Evolutionary conservation across 2,329 filamentous ascomycete species (phyloP), one percentile per base, ranked within the genome.

Genomic region (Colletotrichum spinosum): DNA sequence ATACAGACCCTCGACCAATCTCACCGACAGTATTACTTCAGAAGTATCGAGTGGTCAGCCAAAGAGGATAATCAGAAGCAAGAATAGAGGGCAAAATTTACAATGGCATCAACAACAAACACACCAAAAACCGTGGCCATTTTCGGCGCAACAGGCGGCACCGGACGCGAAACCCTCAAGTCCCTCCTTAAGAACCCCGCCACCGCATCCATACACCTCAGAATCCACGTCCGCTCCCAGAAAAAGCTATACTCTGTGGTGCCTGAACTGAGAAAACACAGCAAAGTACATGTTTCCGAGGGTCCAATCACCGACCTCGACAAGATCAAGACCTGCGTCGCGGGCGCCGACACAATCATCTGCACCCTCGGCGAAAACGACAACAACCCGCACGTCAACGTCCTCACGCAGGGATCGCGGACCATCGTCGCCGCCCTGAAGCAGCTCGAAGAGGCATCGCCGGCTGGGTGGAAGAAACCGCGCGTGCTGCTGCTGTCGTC

Each of bases 111-210:
- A 9, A 25, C 33, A 38, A 39, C 15, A 25, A 51, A 38, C 2
- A 57, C 54, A 48, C 15, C 52, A 12, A 50, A 17, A 38, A 65
- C 58, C 35, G 17, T 66, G 10, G 63, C 53, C 33, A 56, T 66
- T 9, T 63, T 63, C 17, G 63, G 63, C 42, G 63, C 63, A n/a
- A 66, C 63, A 13, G 63, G 63, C 8, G 39, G 53, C 13, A 63
- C 58, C 12, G 63, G 63, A 33, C 56, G 63, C 42, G 63, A 66
- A 34, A 57, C 59, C 1, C 48, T 66, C 11, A 57, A 66, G 17
- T 37, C 41, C 48, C 41, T 66, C 11, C 52, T 66, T 7, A 33
- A 46, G 15, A 66, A 57, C 5, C 25, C 46, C 2, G 33, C 34
- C 3, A 42, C 34, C 11, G 37, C 25, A 4, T 25, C 52, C 11